Evolutionary conservation across 2,329 filamentous ascomycete species (phyloP), one percentile per base, ranked within the genome.

Genomic region (Phialophora verrucosa): DNA sequence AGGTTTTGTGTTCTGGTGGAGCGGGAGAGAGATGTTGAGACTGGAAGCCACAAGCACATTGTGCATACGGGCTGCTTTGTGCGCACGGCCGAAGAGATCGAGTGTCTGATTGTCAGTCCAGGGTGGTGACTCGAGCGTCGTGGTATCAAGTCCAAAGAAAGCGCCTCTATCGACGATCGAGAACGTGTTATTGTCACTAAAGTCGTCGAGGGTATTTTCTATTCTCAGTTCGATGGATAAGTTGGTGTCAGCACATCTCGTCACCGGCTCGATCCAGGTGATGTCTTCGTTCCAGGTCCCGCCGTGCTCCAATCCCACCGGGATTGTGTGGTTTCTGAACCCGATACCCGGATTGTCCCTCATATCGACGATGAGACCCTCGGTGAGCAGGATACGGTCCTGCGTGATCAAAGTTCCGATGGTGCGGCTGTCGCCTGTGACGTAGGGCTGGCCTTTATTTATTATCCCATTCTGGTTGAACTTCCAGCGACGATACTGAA

Each of bases 311-410:
- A 66, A 20, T 14, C 50, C 54, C 10, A 51, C 44, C 5, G 81
- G 81, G 0, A 77, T 56, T 1, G 75, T 80, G 66, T 81, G 80
- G 69, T 82, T 82, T 20, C 81, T 74, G 14, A 82, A 78, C 0
- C 80, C 80, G 7, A 83, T 73, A 0, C 79, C 78, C 1, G 80
- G 80, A 35, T 70, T 73, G 29, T 73, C 69, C 35, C 55, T 66
- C 31, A 74, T 75, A 63, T 82, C 79, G 0, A 81, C 63, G 20
- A 68, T 59, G n/a, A 68, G 63, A 1, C 65, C 65, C 67, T 83
- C 81, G 0, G 83, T 73, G 3, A 76, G 63, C 29, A 73, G 55
- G 17, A 77, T 69, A 1, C 54, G 68, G 6, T 80, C 71, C 1
- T 76, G 74, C 0, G 79, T 68, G 4, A 78, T 67, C 10, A 80